These are phyloP conservation scores for Pelargonium nanum DNA, from an alignment of 345 rosid species.

Conservation along the genomic window DNA sequence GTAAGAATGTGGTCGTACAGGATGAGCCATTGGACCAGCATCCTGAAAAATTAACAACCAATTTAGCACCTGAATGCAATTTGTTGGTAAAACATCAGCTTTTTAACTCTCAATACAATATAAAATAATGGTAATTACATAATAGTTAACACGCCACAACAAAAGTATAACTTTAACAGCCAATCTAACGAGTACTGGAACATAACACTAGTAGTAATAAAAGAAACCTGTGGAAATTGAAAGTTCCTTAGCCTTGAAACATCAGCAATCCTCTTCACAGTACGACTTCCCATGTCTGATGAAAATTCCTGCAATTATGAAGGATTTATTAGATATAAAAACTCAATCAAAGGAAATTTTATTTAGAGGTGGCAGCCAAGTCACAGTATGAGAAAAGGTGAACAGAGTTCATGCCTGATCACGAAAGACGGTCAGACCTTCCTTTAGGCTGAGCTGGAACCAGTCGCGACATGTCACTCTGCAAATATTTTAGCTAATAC, in stretches of 20 bases:
- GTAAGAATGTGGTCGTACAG: conserved; percentile 96
- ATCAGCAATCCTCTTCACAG: conserved; percentile 92
- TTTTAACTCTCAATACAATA: not conserved
- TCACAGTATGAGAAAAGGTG: not conserved
- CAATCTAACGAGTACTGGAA: not conserved
- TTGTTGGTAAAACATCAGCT: not conserved
- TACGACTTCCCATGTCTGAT: conserved; percentile 97
- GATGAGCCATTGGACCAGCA: conserved; percentile 99
- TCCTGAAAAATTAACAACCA: conserved; percentile 32
- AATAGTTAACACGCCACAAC: not conserved
- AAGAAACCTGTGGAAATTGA: conserved; percentile 80
- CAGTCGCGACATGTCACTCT: conserved; percentile 99
- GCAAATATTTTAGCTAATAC: conserved; percentile 15
- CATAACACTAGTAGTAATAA: too few species aligned
- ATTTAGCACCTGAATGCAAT: not conserved
- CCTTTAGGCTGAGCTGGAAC: conserved; percentile 99
- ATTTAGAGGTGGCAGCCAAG: not conserved
- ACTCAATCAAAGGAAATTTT: not conserved
- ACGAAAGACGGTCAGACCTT: conserved; percentile 96
- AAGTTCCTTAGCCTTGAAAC: conserved; percentile 80
- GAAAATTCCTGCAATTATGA: conserved; percentile 62
- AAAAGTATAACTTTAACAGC: conserved; percentile 5
- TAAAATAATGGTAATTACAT: too few species aligned
- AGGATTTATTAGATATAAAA: not conserved
- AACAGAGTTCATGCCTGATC: conserved; percentile 53